phyloP scores from a whole-genome alignment of 495 filamentous ascomycete genomes.

The Pyrenopolyporus hunteri region DNA sequence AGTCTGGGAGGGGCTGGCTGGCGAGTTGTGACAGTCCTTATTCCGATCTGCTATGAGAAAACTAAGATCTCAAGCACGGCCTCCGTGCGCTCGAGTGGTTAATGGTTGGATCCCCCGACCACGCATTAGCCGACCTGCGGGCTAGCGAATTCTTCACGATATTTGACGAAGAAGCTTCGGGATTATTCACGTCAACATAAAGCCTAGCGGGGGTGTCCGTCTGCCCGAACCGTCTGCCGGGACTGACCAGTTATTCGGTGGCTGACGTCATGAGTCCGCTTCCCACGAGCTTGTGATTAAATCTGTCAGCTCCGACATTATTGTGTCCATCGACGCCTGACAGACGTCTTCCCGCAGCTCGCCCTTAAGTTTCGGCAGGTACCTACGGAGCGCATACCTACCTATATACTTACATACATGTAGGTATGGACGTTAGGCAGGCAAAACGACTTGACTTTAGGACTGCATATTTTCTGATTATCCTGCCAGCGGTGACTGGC shows the following conservation, averaged over 20 bases:
- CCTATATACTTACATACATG: neutral
- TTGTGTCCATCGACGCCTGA: too few relatives aligned
- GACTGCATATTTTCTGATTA: constrained; percentile 35
- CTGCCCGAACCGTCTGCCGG: neutral
- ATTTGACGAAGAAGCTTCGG: neutral
- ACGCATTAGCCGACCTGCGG: constrained; percentile 4
- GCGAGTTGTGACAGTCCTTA: constrained; percentile 17
- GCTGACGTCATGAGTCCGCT: constrained; percentile 28
- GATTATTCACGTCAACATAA: neutral
- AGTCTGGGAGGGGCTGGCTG: constrained; percentile 33
- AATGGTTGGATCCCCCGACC: constrained; percentile 12
- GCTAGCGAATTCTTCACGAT: neutral
- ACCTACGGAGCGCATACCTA: neutral
- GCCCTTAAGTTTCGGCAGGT: too few relatives aligned
- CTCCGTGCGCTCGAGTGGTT: neutral
- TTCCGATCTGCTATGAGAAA: constrained; percentile 19
- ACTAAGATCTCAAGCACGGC: constrained; percentile 6
- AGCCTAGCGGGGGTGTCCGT: constrained; percentile 5
- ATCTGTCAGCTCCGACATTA: constrained; percentile 8
- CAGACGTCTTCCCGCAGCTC: too few relatives aligned
- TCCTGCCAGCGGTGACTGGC: constrained; percentile 17
- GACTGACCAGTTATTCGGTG: constrained; percentile 3
- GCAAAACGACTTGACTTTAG: constrained; percentile 23
- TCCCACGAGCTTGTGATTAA: constrained; percentile 25
- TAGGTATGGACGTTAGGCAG: constrained; percentile 16